Base-by-base conservation (phyloP, 148 eudicot species). In the Amaranthus hypochondriacus region DNA sequence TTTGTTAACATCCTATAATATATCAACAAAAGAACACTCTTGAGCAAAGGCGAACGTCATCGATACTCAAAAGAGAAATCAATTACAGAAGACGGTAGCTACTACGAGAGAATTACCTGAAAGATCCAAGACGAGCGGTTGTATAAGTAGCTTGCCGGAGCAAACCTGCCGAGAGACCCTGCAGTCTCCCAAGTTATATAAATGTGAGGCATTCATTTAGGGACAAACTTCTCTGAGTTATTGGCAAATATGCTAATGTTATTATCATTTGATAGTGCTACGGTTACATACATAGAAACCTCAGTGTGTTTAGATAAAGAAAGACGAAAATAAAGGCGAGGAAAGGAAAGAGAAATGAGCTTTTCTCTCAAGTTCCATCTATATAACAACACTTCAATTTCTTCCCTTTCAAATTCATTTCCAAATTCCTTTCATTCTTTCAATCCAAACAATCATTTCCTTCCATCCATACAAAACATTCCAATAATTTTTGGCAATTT, bases 111-210 rank as follows among this genome's bases (percentile, higher is more conserved):
- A 81, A 76, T 81, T 70, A 93, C 98, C 73, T 93, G 79, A 93
- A 93, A 66, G 98, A 66, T 57, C 98, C 98, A 80, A 93, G 98
- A 13, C 98, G 86, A 5, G 98, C 96, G 46, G 98, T 93, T 62
- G 98, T 93, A 68, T 90, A 93, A 56, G 98, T 93, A 69, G 98
- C 98, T 82, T 93, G 98, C 82, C 98, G 82, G 58, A 93, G 96
- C 80, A 93, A 85, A 59, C 98, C 98, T 71, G 98, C 98, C 66
- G 96, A 85, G 15, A 78, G 76, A 59, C 81, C 81, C 81, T 78
- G 73, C 7, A 64, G 1, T 11, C 15, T 14, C 51, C 68, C 56
- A 44, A 43, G 3, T 28, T 5, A 69, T 28, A 28, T 2, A 28
- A 28, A 28, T 28, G 39, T 28, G 39, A 28, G 39, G 39, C 2